A percentile compares a stretch with the other conserved stretches of the same genome.
These are phyloP conservation scores for Sporisorium graminicola DNA, from an alignment of 1,284 basidiomycete species.

Conservation along the genomic window DNA sequence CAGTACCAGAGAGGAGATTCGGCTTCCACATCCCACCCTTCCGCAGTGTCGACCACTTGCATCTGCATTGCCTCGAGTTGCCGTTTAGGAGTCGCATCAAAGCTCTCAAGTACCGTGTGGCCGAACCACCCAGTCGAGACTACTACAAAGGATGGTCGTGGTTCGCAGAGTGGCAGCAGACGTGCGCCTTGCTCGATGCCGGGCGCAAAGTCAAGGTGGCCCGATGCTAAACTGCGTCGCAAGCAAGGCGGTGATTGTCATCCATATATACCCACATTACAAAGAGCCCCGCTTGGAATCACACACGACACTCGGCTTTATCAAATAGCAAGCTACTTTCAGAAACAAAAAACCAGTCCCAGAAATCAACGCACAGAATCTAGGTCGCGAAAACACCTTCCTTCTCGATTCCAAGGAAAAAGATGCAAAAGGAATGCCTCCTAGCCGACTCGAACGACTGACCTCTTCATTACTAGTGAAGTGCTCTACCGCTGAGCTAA, in stretches of 20 bases:
- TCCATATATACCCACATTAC: constrained; percentile 9
- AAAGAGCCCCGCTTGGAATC: too few species aligned
- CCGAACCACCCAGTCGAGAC: constrained; percentile 43
- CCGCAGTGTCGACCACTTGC: constrained; percentile 82
- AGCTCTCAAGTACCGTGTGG: constrained; percentile 76
- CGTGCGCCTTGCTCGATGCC: constrained; percentile 75
- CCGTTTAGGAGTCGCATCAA: constrained; percentile 75
- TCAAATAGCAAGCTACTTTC: too few species aligned
- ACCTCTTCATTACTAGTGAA: constrained; percentile 59
- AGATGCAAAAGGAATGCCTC: constrained; percentile 40
- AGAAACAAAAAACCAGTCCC: too few species aligned
- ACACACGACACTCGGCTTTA: too few species aligned
- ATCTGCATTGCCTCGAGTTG: constrained; percentile 81
- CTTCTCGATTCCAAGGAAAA: not conserved
- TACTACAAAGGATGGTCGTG: constrained; percentile 80
- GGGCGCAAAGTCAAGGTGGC: constrained; percentile 74
- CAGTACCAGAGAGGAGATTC: constrained; percentile 49
- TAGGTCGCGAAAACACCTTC: not conserved
- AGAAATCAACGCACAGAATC: not conserved
- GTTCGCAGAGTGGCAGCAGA: constrained; percentile 80
- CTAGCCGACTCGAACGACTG: constrained; percentile 58
- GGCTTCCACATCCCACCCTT: constrained; percentile 78
- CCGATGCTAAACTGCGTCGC: constrained; percentile 28
- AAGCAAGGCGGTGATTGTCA: not conserved
- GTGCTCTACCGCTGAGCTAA: constrained; percentile 60